Base-by-base conservation (phyloP, 2,329 filamentous ascomycete genomes). In the Apiospora hydei region DNA sequence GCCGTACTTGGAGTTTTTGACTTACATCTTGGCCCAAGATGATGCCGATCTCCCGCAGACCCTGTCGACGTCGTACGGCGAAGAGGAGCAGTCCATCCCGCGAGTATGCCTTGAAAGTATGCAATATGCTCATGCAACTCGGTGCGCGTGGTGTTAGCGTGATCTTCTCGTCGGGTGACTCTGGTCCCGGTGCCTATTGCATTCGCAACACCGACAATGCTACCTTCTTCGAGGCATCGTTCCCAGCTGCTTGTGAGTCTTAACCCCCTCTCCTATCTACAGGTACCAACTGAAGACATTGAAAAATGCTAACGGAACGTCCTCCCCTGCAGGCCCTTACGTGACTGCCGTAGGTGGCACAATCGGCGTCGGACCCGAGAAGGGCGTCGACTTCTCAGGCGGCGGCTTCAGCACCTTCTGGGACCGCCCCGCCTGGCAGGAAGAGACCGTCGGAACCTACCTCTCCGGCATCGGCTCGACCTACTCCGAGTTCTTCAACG, bases 61-160 rank as follows among this genome's bases (percentile, higher is more conserved):
- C 18, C 87, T 93, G 77, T 88, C 86, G 70, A 90, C 89, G 14
- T 92, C 90, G 0, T 93, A 93, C 78, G 91, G 90, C 67, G 90
- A 93, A 73, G 86, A 90, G 70, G 92, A 93, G 80, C 88, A 92
- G 49, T 91, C 88, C 0, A 77, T 93, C 0, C 91, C 91, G 0
- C 77, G 82, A 87, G 14, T 94, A 92, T 77, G 89, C 89, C 26
- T 83, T 84, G 68, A 86, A 87, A 69, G 89, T 91, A 16, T 93
- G 91, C 83, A 86, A 88, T 74, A 84, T 90, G 74, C 90, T 92
- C 76, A 89, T 87, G 64, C 87, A 92, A 76, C 88, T 93, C 43
- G 91, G 90, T 24, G 87, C 89, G 1, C 88, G 91, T 51, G 92
- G 91, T 24, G 87, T 80, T n/a, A 79, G 76, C 0, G 74, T 80